phyloP scores from a whole-genome alignment of 2,329 filamentous ascomycete species.

The Epichloe baconii region DNA sequence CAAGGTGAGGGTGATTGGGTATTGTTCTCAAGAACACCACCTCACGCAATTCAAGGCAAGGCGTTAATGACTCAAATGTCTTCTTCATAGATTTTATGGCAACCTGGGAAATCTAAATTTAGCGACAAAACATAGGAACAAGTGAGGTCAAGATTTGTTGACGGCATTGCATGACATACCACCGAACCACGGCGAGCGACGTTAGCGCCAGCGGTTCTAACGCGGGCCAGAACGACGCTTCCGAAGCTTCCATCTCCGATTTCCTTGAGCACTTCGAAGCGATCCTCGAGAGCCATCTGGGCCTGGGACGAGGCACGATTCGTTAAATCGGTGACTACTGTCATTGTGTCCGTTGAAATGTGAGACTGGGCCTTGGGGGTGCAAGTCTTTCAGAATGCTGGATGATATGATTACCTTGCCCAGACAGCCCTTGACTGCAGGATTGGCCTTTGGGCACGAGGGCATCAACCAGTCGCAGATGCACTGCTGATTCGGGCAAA shows the following conservation, averaged over 20 bases:
- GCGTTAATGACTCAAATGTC: conserved; percentile 82
- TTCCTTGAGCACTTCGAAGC: conserved; percentile 94
- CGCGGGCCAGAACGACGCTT: conserved; percentile 82
- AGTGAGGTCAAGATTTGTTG: conserved; percentile 6
- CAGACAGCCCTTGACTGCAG: neutral
- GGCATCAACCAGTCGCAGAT: conserved; percentile 7
- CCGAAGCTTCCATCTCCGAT: conserved; percentile 98
- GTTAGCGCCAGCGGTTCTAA: conserved; percentile 77
- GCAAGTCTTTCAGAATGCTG: neutral
- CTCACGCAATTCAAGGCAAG: conserved; percentile 86
- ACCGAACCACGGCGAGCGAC: conserved; percentile 83
- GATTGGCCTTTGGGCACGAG: conserved; percentile 3
- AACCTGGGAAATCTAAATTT: conserved; percentile 42
- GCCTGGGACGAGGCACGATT: conserved; percentile 51
- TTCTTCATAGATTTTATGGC: conserved; percentile 99
- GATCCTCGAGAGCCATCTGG: conserved; percentile 67
- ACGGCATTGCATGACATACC: conserved; percentile 43
- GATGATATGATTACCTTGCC: neutral
- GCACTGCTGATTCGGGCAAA: conserved; percentile 12
- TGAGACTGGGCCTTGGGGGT: neutral
- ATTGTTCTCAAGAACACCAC: conserved; percentile 91
- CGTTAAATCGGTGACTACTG: conserved; percentile 60
- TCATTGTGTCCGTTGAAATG: conserved; percentile 40
- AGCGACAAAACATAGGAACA: conserved; percentile 2
- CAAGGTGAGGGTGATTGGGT: conserved; percentile 77